Conservation (phyloP, 176 grass and related monocot species). For the Dendrocalamus sinicus region DNA sequence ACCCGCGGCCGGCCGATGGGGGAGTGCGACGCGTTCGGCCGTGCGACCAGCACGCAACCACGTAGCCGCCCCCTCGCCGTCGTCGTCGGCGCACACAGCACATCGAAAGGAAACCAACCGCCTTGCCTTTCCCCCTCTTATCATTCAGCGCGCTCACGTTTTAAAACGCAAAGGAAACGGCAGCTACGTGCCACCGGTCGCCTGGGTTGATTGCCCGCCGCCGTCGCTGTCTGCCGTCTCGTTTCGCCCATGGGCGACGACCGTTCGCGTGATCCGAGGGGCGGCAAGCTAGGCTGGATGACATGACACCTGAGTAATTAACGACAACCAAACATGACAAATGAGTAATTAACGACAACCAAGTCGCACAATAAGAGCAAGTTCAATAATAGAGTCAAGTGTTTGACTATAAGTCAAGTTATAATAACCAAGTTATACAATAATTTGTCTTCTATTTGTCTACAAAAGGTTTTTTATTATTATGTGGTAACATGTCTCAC, state of each 20-base stretch:
- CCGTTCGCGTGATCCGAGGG: neutral
- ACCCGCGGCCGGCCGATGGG: neutral
- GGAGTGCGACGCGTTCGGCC: conserved; percentile 1
- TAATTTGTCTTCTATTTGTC: too few species aligned
- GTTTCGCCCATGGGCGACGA: neutral
- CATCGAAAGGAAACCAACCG: neutral
- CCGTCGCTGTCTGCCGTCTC: conserved; percentile 2
- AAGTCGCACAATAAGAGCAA: too few species aligned
- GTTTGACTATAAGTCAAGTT: too few species aligned
- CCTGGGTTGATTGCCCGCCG: neutral
- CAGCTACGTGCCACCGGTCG: neutral
- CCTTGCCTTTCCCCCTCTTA: neutral
- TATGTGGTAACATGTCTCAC: too few species aligned
- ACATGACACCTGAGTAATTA: too few species aligned
- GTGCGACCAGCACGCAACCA: conserved; percentile 44
- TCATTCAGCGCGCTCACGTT: neutral
- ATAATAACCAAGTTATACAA: too few species aligned
- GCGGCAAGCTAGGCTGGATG: neutral
- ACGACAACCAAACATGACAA: too few species aligned
- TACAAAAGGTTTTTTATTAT: too few species aligned
- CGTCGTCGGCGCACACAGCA: neutral
- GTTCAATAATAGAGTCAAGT: too few species aligned
- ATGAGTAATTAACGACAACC: too few species aligned
- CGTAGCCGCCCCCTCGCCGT: conserved; percentile 33
- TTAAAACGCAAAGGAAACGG: neutral